Percentiles rank a stretch among this genome's conserved stretches.
phyloP scores from a whole-genome alignment of 805 yeast genomes.

The Yarrowia sp. region DNA sequence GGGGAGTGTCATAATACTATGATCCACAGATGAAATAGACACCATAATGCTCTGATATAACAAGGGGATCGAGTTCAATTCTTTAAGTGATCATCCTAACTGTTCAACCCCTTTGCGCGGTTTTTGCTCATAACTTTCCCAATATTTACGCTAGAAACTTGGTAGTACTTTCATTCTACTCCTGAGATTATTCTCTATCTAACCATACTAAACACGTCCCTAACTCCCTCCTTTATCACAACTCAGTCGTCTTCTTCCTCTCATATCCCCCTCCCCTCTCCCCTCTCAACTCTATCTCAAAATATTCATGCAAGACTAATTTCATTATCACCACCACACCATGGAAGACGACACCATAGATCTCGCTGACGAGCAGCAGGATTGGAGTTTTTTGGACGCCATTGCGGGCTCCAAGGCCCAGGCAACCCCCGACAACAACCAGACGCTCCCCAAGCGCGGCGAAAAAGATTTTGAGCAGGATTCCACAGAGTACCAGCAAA shows the following conservation, averaged over 20 bases:
- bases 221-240: too few relatives aligned
- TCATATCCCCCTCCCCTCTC: too few relatives aligned
- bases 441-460: conserved; percentile 69
- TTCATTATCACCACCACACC: neutral
- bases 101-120: too few relatives aligned
- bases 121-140: too few relatives aligned
- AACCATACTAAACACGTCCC: too few relatives aligned
- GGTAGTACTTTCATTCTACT: neutral
- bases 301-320: conserved; percentile 11
- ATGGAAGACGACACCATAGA: conserved; percentile 44
- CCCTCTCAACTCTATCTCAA: conserved; percentile 1
- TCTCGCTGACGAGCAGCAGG: conserved; percentile 52
- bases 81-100: too few relatives aligned
- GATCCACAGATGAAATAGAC: too few relatives aligned
- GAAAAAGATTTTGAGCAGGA: conserved; percentile 88
- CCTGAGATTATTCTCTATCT: neutral
- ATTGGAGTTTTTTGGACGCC: conserved; percentile 51
- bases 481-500: conserved; percentile 63
- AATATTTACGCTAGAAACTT: too few relatives aligned
- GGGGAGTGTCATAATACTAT: too few relatives aligned
- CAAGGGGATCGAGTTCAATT: too few relatives aligned
- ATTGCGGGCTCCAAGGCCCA: conserved; percentile 35
- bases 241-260: too few relatives aligned
- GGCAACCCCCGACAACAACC: neutral
- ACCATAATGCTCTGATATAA: too few relatives aligned